These are phyloP conservation scores for Heliocybe sulcata DNA, from an alignment of 1,284 basidiomycete genomes.

Conservation along the genomic window DNA sequence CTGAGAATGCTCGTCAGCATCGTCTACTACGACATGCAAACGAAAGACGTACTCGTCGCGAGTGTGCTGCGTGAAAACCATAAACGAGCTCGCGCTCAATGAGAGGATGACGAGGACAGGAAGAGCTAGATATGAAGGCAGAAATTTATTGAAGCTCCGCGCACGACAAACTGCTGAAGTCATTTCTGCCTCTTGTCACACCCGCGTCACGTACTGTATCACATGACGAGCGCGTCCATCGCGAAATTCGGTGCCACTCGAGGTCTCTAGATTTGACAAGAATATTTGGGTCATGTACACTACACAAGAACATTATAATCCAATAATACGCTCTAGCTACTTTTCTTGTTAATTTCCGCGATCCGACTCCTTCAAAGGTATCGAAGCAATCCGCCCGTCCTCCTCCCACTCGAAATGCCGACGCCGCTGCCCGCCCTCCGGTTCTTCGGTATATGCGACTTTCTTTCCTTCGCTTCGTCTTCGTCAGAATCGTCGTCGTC, in stretches of 20 bases:
- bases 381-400: not conserved
- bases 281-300: too few relatives aligned
- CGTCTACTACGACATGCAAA: slow-evolving; percentile 5
- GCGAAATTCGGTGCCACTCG: not conserved
- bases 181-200: not conserved
- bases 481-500: slow-evolving; percentile 6
- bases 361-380: not conserved
- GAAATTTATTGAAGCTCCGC: slow-evolving; percentile 1
- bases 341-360: not conserved
- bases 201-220: too few relatives aligned
- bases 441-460: not conserved
- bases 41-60: slow-evolving; percentile 66
- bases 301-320: too few relatives aligned
- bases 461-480: not conserved
- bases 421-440: not conserved
- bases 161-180: not conserved
- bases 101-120: not conserved
- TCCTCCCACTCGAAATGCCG: not conserved
- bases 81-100: slow-evolving; percentile 40
- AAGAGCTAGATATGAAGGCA: not conserved
- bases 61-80: slow-evolving; percentile 78
- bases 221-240: not conserved
- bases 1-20: slow-evolving; percentile 27
- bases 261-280: not conserved
- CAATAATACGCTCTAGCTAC: too few relatives aligned